A percentile compares a stretch with the other conserved stretches of the same genome.
Conservation (phyloP, 139 green algal genomes). For the Nannochloris sp. region DNA sequence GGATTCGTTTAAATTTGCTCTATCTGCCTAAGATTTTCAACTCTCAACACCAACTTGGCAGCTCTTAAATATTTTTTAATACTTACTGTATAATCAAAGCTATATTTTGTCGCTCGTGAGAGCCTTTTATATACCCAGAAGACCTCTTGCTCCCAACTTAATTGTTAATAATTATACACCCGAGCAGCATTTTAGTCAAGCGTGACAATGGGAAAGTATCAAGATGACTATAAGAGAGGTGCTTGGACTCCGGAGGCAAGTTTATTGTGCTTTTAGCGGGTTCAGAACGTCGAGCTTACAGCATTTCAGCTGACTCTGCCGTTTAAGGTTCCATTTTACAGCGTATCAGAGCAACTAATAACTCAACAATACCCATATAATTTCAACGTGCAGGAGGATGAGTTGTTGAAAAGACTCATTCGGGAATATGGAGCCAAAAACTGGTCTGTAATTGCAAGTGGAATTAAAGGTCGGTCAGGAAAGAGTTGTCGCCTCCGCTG, state of each 20-base stretch:
- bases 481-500: slow-evolving; percentile 82
- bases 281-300: too few species aligned
- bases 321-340: not conserved
- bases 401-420: slow-evolving; percentile 47
- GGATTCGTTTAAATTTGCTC: too few species aligned
- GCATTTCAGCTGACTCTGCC: not conserved
- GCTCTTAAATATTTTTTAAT: too few species aligned
- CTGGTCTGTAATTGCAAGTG: slow-evolving; percentile 71
- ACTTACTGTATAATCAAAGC: too few species aligned
- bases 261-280: not conserved
- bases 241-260: slow-evolving; percentile 65
- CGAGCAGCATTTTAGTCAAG: too few species aligned
- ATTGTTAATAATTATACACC: too few species aligned
- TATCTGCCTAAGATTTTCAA: too few species aligned
- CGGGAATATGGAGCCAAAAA: slow-evolving; percentile 58
- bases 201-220: too few species aligned
- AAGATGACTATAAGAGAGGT: slow-evolving; percentile 57
- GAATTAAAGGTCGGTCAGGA: slow-evolving; percentile 64
- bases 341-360: not conserved
- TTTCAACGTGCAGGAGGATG: slow-evolving; percentile 60
- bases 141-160: too few species aligned
- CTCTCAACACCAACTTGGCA: too few species aligned
- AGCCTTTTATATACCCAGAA: too few species aligned
- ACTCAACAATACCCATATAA: not conserved
- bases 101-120: too few species aligned